Base-by-base conservation (phyloP, 805 yeast species). In the Cyberlindnera euphorbiiphila region DNA sequence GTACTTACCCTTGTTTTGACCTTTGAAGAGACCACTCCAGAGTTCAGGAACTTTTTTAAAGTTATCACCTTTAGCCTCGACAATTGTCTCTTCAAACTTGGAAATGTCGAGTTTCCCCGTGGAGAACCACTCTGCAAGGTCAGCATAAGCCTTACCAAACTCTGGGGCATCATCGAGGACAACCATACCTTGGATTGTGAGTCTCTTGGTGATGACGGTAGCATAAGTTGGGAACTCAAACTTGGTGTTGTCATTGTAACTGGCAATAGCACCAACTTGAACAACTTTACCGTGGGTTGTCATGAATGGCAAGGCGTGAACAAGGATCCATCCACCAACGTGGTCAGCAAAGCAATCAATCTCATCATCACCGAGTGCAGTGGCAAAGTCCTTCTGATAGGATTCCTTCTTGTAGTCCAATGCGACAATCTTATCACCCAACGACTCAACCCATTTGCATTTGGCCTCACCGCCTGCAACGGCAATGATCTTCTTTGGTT, bases 191-290 rank as follows among this genome's bases (percentile, higher is more conserved):
- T 61, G 63, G 21, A 77, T 65, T 0, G 61, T 64, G 36, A 80
- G 55, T 53, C 83, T 67, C 53, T 68, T 74, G 28, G 66, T 60
- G 44, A 77, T 66, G 26, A 79, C 68, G 33, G 58, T 45, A 11
- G 56, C 42, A 63, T 74, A 73, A 36, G 60, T 64, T 24, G 57
- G 57, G 49, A 74, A 65, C 1, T 52, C 19, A 18, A 37, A 60
- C 15, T 57, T 50, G 36, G 63, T 61, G 9, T 51, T 50, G 10
- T 48, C 41, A 51, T 77, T 74, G 56, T 78, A 79, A 34, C 75
- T 74, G 22, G 83, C 59, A 43, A 80, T 76, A 11, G 78, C 68
- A 44, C 86, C 86, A 60, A 83, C 76, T n/a, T 76, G 79, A 37
- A 77, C 53, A 27, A 81, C 60, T 24, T 55, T 60, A 29, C 76